Percentiles rank a stretch among this genome's conserved stretches.
Conservation (phyloP, 1,284 basidiomycete genomes). For the Crepidotus sp. region DNA sequence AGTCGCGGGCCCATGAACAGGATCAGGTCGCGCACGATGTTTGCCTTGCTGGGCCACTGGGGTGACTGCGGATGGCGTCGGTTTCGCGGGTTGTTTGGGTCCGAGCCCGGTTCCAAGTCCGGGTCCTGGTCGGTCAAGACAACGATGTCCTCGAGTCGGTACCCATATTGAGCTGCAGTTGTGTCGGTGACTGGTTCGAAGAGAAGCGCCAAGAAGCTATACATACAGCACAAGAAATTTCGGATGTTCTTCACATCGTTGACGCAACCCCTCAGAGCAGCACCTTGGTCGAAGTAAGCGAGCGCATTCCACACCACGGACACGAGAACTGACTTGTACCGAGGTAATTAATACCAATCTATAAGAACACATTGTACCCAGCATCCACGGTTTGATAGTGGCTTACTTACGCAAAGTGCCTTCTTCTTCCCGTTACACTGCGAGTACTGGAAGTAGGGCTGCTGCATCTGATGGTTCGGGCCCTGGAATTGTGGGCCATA, state of each 20-base stretch:
- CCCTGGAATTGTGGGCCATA: conserved; percentile 60
- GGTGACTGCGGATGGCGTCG: too few species aligned
- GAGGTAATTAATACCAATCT: conserved; percentile 83
- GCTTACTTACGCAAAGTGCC: conserved; percentile 57
- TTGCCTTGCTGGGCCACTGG: conserved; percentile 78
- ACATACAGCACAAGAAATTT: conserved; percentile 60
- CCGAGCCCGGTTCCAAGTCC: conserved; percentile 29
- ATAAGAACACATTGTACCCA: neutral
- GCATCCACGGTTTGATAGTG: neutral
- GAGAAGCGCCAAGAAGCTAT: neutral
- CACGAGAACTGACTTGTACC: too few species aligned
- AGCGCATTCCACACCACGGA: too few species aligned
- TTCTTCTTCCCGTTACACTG: conserved; percentile 77
- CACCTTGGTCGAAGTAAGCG: conserved; percentile 59
- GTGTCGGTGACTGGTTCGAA: neutral
- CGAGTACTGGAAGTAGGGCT: conserved; percentile 75
- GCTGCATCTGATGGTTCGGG: conserved; percentile 38
- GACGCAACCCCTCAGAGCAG: conserved; percentile 73
- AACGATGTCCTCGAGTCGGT: conserved; percentile 79
- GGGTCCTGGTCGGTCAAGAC: conserved; percentile 70
- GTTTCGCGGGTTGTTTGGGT: conserved; percentile 65
- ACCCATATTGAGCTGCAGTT: conserved; percentile 51
- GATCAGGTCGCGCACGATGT: conserved; percentile 54
- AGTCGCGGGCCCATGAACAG: neutral
- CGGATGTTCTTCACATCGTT: conserved; percentile 80